Conservation (phyloP, 352 stramenopile genomes). For the Globisporangium orthogonon region DNA sequence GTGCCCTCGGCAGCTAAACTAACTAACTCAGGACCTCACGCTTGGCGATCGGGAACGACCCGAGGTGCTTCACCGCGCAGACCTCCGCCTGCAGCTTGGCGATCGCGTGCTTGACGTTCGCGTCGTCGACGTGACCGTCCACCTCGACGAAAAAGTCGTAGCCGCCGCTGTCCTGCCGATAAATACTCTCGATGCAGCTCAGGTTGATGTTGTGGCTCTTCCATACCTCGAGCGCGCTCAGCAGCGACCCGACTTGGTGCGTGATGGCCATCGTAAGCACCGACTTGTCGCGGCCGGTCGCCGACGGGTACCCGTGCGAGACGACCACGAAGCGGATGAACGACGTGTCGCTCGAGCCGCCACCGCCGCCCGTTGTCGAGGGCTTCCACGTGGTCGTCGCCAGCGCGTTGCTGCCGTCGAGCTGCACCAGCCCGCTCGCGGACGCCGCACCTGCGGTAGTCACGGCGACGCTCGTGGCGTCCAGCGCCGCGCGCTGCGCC, state of each 20-base stretch:
- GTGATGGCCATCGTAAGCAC: slow-evolving; percentile 82
- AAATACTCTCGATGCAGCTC: slow-evolving; percentile 84
- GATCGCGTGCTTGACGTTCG: slow-evolving; percentile 47
- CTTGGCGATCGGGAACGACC: slow-evolving; percentile 71
- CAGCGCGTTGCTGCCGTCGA: slow-evolving; percentile 47
- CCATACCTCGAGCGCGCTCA: slow-evolving; percentile 76
- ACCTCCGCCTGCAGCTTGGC: slow-evolving; percentile 42
- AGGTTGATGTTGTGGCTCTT: slow-evolving; percentile 79
- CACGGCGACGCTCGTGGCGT: slow-evolving; percentile 40
- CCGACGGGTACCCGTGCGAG: slow-evolving; percentile 50
- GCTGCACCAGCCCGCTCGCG: slow-evolving; percentile 29
- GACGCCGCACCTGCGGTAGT: slow-evolving; percentile 42
- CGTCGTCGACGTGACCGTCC: slow-evolving; percentile 66
- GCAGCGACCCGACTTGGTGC: slow-evolving; percentile 82
- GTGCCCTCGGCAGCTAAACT: background rate
- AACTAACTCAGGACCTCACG: slow-evolving; percentile 33
- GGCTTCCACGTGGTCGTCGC: slow-evolving; percentile 39
- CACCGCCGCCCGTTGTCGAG: background rate
- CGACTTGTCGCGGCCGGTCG: slow-evolving; percentile 78
- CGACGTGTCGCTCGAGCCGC: slow-evolving; percentile 16
- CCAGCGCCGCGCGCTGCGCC: slow-evolving; percentile 30
- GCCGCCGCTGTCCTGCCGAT: slow-evolving; percentile 54
- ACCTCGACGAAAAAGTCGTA: slow-evolving; percentile 88
- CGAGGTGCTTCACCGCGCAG: slow-evolving; percentile 68
- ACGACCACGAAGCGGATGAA: slow-evolving; percentile 77